Percentiles rank a stretch among this genome's conserved stretches.
These are phyloP conservation scores for Fusarium incarnatum DNA, from an alignment of 2,329 filamentous ascomycete genomes.

Conservation along the genomic window DNA sequence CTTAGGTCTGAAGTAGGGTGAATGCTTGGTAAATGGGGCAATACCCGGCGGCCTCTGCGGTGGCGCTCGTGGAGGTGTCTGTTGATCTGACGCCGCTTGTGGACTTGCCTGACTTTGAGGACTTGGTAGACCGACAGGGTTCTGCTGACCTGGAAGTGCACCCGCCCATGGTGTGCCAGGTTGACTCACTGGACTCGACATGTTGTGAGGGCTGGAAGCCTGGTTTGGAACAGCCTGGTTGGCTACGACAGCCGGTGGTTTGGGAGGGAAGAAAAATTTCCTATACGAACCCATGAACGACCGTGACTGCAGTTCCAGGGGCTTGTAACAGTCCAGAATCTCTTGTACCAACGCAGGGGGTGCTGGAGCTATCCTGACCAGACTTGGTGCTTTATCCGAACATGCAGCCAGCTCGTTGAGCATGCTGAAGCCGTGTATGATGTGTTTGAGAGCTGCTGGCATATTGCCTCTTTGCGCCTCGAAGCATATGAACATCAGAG, in stretches of 20 bases:
- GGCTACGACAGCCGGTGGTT: constrained; percentile 16
- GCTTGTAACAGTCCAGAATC: constrained; percentile 55
- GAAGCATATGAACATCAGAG: constrained; percentile 57
- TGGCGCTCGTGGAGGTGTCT: constrained; percentile 36
- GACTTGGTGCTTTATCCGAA: constrained; percentile 50
- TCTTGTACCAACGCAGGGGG: constrained; percentile 54
- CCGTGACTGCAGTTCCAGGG: constrained; percentile 54
- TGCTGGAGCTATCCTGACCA: constrained; percentile 54
- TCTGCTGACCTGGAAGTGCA: constrained; percentile 9
- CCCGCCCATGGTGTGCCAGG: constrained; percentile 45
- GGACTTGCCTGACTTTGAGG: constrained; percentile 52
- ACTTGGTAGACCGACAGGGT: constrained; percentile 46
- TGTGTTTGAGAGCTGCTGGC: constrained; percentile 55
- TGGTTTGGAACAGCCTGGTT: constrained; percentile 10
- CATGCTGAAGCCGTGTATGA: constrained; percentile 56
- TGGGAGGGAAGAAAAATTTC: constrained; percentile 50
- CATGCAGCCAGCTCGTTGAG: constrained; percentile 54
- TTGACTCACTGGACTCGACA: constrained; percentile 45
- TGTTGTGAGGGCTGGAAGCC: constrained; percentile 10
- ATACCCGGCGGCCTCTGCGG: constrained; percentile 49
- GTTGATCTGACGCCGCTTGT: constrained; percentile 32
- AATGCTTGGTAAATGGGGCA: constrained; percentile 53
- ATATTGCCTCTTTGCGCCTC: constrained; percentile 56
- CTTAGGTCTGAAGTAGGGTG: constrained; percentile 53
- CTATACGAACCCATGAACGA: constrained; percentile 55